Base-by-base conservation (phyloP, 805 yeast species). In the Suhomyces faveliae region DNA sequence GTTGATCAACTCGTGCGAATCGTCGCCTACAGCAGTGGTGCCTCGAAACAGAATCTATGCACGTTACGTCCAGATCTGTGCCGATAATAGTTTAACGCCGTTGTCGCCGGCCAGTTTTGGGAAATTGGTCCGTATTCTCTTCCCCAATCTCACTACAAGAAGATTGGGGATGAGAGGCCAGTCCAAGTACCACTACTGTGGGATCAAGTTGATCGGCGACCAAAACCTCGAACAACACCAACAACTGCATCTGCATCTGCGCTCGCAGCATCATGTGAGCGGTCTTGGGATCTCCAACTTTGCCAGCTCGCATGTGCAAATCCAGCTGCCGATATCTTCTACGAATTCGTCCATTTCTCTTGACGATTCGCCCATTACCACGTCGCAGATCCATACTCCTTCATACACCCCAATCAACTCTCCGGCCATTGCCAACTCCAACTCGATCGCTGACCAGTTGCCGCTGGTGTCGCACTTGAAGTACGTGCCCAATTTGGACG, bases 161-260 rank as follows among this genome's bases (percentile, higher is more conserved):
- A 75, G 97, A 46, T 70, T 89, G 45, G 97, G 97, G 1, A 80
- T 84, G 63, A 74, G 96, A 43, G 91, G 91, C 2, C 86, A 84
- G 59, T 83, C 92, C 17, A 85, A 85, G 61, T 90, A 90, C 64
- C 95, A 89, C 62, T 89, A 88, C 60, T 86, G 92, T 64, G 96
- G 96, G 2, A 74, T 90, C 45, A 77, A 75, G 54, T 56, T 77
- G 21, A 53, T 42, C 39, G 70, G 70, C 42, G 73, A 74, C 50
- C 61, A 61, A 24, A 62, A 57, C 54, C 52, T 63, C 49, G 52
- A 53, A 22, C 55, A 45, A 25, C 37, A 25, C 11, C 44, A 29
- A 10, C 47, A 42, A 12, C 52, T 52, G 25, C 64, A 43, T 33
- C 37, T 9, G 37, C 37, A 33, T 17, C 37, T 15, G 37, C 37